Conservation (phyloP, 306 rosid genomes). For the Vicia villosa region DNA sequence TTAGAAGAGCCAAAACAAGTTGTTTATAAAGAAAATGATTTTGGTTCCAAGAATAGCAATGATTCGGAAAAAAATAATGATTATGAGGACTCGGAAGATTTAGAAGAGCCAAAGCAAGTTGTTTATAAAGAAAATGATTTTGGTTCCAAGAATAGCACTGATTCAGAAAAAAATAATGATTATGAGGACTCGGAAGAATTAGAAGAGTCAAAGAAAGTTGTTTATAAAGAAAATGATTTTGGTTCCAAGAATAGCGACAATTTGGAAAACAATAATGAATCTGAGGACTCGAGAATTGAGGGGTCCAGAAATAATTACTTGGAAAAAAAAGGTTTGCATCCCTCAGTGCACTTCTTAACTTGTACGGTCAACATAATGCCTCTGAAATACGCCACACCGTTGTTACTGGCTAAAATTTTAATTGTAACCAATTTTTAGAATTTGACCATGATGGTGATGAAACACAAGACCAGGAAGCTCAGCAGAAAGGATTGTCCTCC, state of each 20-base stretch:
- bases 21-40: constrained; percentile 34
- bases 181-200: constrained; percentile 55
- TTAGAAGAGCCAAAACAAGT: constrained; percentile 77
- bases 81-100: too few relatives aligned
- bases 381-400: constrained; percentile 23
- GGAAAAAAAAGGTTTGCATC: constrained; percentile 60
- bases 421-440: constrained; percentile 52
- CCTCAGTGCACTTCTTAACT: background rate
- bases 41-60: background rate
- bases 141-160: constrained; percentile 13
- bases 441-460: constrained; percentile 37
- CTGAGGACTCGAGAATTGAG: constrained; percentile 42
- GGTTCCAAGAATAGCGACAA: too few relatives aligned
- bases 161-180: constrained; percentile 34
- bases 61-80: background rate
- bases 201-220: constrained; percentile 75
- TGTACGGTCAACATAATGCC: constrained; percentile 27
- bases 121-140: too few relatives aligned
- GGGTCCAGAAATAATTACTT: constrained; percentile 37
- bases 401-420: constrained; percentile 25
- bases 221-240: background rate
- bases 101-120: background rate
- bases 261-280: constrained; percentile 29
- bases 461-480: constrained; percentile 43
- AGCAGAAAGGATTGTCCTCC: constrained; percentile 40